Evolutionary conservation across 2,329 filamentous ascomycete genomes (phyloP).

Genomic region (Fusarium scirpi): DNA sequence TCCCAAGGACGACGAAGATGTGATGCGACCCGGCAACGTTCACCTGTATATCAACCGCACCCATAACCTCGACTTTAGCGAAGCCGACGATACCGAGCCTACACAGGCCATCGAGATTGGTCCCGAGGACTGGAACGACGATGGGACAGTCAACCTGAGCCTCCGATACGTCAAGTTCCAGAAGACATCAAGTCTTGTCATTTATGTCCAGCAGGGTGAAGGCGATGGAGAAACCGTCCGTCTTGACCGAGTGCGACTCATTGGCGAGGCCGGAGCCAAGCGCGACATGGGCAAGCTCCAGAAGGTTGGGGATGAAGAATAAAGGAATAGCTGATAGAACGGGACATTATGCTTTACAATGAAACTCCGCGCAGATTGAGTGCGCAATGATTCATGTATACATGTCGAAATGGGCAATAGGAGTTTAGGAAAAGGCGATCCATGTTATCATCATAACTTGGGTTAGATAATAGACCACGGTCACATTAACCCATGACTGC

Average conservation of each 20-base stretch:
- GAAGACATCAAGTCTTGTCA: constrained; percentile 84
- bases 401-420: constrained; percentile 26
- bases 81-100: constrained; percentile 86
- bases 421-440: constrained; percentile 38
- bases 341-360: constrained; percentile 3
- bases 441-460: constrained; percentile 18
- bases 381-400: constrained; percentile 21
- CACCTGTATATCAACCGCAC: constrained; percentile 89
- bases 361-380: neutral
- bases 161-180: constrained; percentile 98
- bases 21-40: constrained; percentile 83
- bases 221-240: constrained; percentile 87
- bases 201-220: constrained; percentile 91
- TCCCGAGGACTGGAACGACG: constrained; percentile 82
- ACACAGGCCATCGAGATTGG: constrained; percentile 84
- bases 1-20: constrained; percentile 76
- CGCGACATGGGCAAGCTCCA: constrained; percentile 93
- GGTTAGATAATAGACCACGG: constrained; percentile 40
- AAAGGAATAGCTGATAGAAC: constrained; percentile 34
- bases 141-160: constrained; percentile 77
- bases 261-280: constrained; percentile 93
- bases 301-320: constrained; percentile 86
- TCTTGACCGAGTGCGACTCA: constrained; percentile 80
- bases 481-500: constrained; percentile 2
- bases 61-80: constrained; percentile 93